Evolutionary conservation across 192 early-diverging fungal genomes (phyloP).

Genomic region (Umbelopsis isabellina): DNA sequence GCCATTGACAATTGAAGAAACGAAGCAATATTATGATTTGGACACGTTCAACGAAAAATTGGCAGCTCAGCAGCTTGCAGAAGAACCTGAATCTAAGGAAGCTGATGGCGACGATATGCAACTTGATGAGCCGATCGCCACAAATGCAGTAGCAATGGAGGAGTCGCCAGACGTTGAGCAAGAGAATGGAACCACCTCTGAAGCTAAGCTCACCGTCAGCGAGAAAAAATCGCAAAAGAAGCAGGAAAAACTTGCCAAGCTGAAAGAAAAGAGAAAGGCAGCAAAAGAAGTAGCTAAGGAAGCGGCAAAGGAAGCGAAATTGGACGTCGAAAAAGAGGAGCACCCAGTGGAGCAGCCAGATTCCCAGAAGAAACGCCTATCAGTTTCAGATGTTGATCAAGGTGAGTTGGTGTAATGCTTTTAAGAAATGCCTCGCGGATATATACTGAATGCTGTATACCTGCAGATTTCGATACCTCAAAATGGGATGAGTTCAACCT

Average conservation of each 20-base stretch:
- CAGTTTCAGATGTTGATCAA: conserved; percentile 40
- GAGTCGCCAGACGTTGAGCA: conserved; percentile 17
- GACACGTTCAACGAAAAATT: conserved; percentile 80
- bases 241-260: conserved; percentile 1
- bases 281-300: neutral
- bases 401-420: conserved; percentile 22
- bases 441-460: neutral
- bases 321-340: neutral
- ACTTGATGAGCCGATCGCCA: conserved; percentile 22
- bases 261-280: conserved; percentile 15
- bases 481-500: conserved; percentile 74
- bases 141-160: conserved; percentile 33
- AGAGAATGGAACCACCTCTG: conserved; percentile 10
- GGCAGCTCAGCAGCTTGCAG: conserved; percentile 19
- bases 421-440: neutral
- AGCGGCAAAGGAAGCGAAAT: neutral
- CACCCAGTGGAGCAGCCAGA: neutral
- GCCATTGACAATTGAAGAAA: conserved; percentile 51
- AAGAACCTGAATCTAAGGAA: neutral
- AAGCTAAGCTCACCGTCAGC: conserved; percentile 20
- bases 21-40: conserved; percentile 65
- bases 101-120: conserved; percentile 30
- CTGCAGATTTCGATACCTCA: conserved; percentile 62
- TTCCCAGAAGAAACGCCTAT: neutral
- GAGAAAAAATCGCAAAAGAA: conserved; percentile 10